phyloP scores from a whole-genome alignment of 352 stramenopile species.

The Phytophthora chlamydospora region DNA sequence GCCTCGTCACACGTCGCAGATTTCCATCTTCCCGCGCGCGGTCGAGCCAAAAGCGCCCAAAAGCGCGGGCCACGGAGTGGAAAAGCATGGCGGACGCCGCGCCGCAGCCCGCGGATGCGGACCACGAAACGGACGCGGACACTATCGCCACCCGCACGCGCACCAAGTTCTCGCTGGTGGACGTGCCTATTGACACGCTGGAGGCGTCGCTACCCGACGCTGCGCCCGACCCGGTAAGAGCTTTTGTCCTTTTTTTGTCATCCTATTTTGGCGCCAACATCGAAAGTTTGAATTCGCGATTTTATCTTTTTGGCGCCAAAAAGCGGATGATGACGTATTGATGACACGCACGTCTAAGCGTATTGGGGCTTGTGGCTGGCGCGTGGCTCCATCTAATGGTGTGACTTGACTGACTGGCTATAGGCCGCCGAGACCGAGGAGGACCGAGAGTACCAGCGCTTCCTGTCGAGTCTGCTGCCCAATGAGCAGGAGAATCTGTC shows the following conservation, averaged over 20 bases:
- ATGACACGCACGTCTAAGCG: constrained; percentile 3
- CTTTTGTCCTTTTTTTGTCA: neutral
- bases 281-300: neutral
- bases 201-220: constrained; percentile 63
- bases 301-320: constrained; percentile 36
- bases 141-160: constrained; percentile 76
- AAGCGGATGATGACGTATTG: constrained; percentile 16
- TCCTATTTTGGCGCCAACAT: constrained; percentile 23
- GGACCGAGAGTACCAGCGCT: constrained; percentile 82
- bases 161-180: constrained; percentile 78
- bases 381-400: constrained; percentile 16
- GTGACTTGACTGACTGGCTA: constrained; percentile 21
- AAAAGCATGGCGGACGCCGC: constrained; percentile 18
- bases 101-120: neutral
- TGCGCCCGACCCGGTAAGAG: constrained; percentile 31
- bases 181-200: constrained; percentile 75
- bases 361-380: neutral
- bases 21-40: constrained; percentile 6
- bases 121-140: constrained; percentile 28
- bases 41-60: constrained; percentile 12
- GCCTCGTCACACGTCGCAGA: constrained; percentile 30
- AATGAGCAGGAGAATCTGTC: constrained; percentile 74
- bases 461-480: constrained; percentile 78
- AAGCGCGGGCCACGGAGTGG: too few relatives aligned
- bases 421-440: constrained; percentile 39